Evolutionary conservation across 1,284 basidiomycete species (phyloP).

Genomic region (Leccinum angustisporum): DNA sequence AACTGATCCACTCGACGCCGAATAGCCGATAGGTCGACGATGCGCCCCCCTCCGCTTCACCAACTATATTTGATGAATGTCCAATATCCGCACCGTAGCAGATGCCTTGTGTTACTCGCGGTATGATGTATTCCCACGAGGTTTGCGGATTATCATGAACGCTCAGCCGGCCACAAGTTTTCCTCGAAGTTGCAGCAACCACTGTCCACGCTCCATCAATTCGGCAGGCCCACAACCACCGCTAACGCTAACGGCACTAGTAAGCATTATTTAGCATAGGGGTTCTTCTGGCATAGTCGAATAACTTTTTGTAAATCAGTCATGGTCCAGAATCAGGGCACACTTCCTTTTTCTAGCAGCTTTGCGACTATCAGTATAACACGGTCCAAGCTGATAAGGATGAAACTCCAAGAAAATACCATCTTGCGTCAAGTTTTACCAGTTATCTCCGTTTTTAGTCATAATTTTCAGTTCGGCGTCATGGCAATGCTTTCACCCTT

Average conservation of each 20-base stretch:
- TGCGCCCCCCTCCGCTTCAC: constrained; percentile 10
- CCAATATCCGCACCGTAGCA: constrained; percentile 31
- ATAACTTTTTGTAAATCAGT: neutral
- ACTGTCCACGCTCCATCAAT: constrained; percentile 7
- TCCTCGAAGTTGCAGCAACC: constrained; percentile 18
- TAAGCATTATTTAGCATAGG: neutral
- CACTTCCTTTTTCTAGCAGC: neutral
- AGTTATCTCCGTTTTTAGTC: constrained; percentile 10
- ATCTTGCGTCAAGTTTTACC: constrained; percentile 10
- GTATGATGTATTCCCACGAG: constrained; percentile 17
- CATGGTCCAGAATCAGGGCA: constrained; percentile 9
- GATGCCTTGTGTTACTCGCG: constrained; percentile 15
- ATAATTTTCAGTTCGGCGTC: constrained; percentile 7
- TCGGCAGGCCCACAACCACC: constrained; percentile 5
- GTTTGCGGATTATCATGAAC: constrained; percentile 13
- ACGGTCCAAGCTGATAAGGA: constrained; percentile 8
- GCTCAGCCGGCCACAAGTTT: constrained; percentile 30
- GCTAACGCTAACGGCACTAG: constrained; percentile 6
- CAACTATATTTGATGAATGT: constrained; percentile 15
- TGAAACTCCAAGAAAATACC: constrained; percentile 2
- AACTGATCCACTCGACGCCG: constrained; percentile 22
- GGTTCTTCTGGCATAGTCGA: neutral
- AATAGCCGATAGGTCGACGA: constrained; percentile 17
- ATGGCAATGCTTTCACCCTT: constrained; percentile 25
- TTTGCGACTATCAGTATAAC: constrained; percentile 1